Evolutionary conservation across 192 early-diverging fungal species (phyloP).

Genomic region (Podila minutissima): DNA sequence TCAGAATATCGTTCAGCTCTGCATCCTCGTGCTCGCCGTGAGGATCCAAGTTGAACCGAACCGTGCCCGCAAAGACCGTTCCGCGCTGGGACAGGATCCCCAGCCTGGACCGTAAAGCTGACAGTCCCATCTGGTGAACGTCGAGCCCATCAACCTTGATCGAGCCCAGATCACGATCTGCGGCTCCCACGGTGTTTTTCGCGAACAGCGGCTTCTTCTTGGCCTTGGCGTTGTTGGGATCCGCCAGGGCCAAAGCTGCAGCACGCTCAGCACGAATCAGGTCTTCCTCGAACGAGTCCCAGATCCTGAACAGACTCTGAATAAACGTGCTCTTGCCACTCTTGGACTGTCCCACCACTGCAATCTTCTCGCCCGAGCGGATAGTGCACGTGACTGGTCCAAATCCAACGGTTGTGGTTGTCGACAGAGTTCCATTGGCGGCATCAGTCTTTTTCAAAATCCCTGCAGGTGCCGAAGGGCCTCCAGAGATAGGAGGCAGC

Average conservation of each 20-base stretch:
- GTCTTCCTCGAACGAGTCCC: constrained; percentile 45
- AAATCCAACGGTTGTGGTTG: constrained; percentile 1
- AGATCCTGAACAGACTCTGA: constrained; percentile 42
- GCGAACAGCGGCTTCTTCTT: not conserved
- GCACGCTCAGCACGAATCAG: constrained; percentile 17
- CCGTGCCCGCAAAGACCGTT: constrained; percentile 43
- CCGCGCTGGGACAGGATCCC: constrained; percentile 32
- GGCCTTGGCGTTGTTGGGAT: not conserved
- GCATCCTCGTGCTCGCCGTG: constrained; percentile 67
- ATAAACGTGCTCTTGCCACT: constrained; percentile 45
- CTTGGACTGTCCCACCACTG: constrained; percentile 38
- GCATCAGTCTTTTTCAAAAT: not conserved
- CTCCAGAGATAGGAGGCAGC: constrained; percentile 5
- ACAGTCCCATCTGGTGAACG: constrained; percentile 63
- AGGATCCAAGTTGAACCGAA: constrained; percentile 80
- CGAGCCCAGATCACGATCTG: constrained; percentile 37
- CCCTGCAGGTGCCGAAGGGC: not conserved
- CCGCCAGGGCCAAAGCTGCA: not conserved
- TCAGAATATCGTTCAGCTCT: constrained; percentile 75
- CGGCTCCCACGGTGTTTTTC: not conserved
- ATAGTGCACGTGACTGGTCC: constrained; percentile 38
- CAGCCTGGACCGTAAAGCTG: constrained; percentile 60
- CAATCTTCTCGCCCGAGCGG: constrained; percentile 39
- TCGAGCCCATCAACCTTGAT: constrained; percentile 75
- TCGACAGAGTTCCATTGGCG: not conserved